These are phyloP conservation scores for Rhodomyrtus tomentosa DNA, from an alignment of 345 rosid species.

Conservation along the genomic window DNA sequence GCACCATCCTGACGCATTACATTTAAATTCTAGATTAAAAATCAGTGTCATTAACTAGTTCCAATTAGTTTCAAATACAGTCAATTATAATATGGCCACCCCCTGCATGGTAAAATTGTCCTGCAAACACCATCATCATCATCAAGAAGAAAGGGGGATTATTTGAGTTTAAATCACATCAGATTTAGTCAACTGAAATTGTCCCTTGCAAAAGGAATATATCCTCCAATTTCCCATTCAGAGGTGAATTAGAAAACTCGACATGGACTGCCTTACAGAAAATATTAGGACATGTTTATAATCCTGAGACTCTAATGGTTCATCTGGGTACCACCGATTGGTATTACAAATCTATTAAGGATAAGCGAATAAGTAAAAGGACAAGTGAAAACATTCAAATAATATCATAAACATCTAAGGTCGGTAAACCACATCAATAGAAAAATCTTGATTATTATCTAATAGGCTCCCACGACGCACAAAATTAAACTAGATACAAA, in stretches of 20 bases:
- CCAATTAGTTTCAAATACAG: background rate
- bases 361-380: background rate
- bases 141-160: background rate
- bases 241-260: background rate
- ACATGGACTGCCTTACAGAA: background rate
- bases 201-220: background rate
- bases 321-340: background rate
- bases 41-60: background rate
- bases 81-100: background rate
- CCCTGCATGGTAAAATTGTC: background rate
- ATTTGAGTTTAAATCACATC: background rate
- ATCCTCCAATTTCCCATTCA: background rate
- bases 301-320: background rate
- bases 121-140: background rate
- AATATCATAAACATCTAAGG: background rate
- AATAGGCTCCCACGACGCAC: background rate
- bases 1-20: background rate
- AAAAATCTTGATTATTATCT: background rate
- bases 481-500: background rate
- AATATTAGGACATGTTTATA: background rate
- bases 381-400: background rate
- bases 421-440: background rate
- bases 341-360: background rate
- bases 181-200: background rate
- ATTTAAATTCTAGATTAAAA: background rate